Percentiles rank a stretch among this genome's conserved stretches.
Conservation (phyloP, 108 stramenopile genomes). For the Conticribra weissflogii region DNA sequence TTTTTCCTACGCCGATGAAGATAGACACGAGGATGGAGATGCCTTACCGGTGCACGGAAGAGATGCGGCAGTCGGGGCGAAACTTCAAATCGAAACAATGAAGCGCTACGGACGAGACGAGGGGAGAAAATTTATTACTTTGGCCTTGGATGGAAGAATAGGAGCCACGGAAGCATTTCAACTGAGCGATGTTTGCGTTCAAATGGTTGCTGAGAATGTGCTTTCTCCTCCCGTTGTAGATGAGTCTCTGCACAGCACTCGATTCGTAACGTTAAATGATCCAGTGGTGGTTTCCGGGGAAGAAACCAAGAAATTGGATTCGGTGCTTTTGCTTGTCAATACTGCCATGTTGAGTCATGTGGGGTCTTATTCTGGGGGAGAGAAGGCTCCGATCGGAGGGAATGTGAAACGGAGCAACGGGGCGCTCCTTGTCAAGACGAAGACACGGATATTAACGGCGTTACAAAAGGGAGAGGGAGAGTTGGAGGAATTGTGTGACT, state of each 20-base stretch:
- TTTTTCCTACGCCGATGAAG: conserved; percentile 68
- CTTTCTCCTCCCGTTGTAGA: conserved; percentile 31
- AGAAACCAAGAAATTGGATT: conserved; percentile 80
- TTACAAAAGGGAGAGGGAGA: conserved; percentile 46
- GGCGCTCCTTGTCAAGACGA: conserved; percentile 68
- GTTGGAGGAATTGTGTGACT: conserved; percentile 68
- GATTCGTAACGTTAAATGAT: conserved; percentile 57
- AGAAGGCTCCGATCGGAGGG: conserved; percentile 22
- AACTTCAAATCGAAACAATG: conserved; percentile 74
- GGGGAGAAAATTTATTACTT: conserved; percentile 71
- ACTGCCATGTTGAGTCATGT: conserved; percentile 79
- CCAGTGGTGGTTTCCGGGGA: conserved; percentile 69
- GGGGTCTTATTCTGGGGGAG: conserved; percentile 58
- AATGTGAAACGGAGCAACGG: conserved; percentile 68
- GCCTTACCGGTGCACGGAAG: conserved; percentile 65
- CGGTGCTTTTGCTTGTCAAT: conserved; percentile 82
- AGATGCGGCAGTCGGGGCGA: conserved; percentile 63
- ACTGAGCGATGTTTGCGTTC: conserved; percentile 80
- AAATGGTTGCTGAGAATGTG: conserved; percentile 86
- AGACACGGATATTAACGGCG: conserved; percentile 65
- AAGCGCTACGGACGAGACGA: conserved; percentile 49
- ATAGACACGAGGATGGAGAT: conserved; percentile 65
- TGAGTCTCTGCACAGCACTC: conserved; percentile 32
- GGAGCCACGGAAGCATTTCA: conserved; percentile 91
- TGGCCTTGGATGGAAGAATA: conserved; percentile 75